phyloP scores from a whole-genome alignment of 805 yeast species.

The Henningerozyma blattae region DNA sequence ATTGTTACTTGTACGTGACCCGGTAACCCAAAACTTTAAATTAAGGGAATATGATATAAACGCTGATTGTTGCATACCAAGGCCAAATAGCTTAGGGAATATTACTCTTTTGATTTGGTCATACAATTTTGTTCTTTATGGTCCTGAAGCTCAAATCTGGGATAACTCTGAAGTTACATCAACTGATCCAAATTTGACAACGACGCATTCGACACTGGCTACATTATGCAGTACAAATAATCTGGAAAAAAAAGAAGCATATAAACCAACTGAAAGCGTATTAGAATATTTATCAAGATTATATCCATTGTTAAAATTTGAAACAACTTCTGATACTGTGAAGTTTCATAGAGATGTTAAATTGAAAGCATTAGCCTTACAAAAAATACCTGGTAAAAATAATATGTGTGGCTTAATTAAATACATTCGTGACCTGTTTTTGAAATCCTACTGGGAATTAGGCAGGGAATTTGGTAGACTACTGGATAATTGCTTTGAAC shows the following conservation, averaged over 20 bases:
- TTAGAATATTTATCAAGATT: constrained; percentile 39
- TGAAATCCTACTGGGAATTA: constrained; percentile 39
- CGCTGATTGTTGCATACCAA: constrained; percentile 35
- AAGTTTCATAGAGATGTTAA: constrained; percentile 32
- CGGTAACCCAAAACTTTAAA: constrained; percentile 17
- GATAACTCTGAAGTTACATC: constrained; percentile 3
- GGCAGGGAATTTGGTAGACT: constrained; percentile 45
- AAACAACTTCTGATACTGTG: constrained; percentile 20
- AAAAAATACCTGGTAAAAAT: constrained; percentile 31
- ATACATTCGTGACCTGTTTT: constrained; percentile 30
- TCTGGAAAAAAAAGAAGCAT: constrained; percentile 4
- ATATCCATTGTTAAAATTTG: constrained; percentile 26
- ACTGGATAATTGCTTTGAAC: constrained; percentile 39
- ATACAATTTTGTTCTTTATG: constrained; percentile 35
- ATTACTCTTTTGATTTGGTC: constrained; percentile 34
- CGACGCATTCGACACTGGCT: too few relatives aligned
- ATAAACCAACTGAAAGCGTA: constrained; percentile 35
- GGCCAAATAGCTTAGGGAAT: constrained; percentile 26
- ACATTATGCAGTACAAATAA: too few relatives aligned
- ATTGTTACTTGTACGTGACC: constrained; percentile 40
- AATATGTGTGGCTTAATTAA: constrained; percentile 45
- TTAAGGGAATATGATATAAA: constrained; percentile 36
- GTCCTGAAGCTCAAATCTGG: constrained; percentile 31
- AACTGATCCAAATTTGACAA: not conserved
- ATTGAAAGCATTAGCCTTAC: constrained; percentile 30